Evolutionary conservation across 1,284 basidiomycete genomes (phyloP).

Genomic region (Paramarasmius palmivorus): DNA sequence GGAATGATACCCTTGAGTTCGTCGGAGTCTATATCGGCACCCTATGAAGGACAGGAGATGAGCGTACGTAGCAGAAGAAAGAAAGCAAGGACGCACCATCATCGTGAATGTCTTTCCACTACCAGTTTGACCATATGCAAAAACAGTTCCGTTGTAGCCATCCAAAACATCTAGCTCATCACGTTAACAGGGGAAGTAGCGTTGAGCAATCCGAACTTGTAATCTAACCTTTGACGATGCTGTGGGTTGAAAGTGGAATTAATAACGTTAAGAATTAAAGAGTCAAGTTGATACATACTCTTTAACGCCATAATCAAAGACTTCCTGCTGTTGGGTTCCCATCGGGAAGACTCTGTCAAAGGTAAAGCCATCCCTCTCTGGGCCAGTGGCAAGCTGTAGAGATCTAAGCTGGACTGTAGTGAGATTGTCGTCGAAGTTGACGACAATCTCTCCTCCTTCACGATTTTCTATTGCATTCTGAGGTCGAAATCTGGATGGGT

Average conservation of each 20-base stretch:
- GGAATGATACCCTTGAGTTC: slow-evolving; percentile 97
- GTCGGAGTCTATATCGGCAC: slow-evolving; percentile 92
- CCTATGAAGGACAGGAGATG: slow-evolving; percentile 48
- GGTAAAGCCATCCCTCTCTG: slow-evolving; percentile 92
- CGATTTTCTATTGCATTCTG: slow-evolving; percentile 90
- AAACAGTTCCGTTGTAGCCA: slow-evolving; percentile 98
- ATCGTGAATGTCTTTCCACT: slow-evolving; percentile 97
- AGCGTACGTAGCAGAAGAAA: slow-evolving; percentile 19
- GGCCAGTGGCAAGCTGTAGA: slow-evolving; percentile 64
- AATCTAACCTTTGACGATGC: slow-evolving; percentile 74
- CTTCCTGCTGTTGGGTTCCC: slow-evolving; percentile 88
- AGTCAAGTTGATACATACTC: slow-evolving; percentile 59
- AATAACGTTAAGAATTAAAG: slow-evolving; percentile 15
- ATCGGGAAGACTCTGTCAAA: slow-evolving; percentile 98
- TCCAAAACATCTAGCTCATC: slow-evolving; percentile 84
- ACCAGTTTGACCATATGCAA: slow-evolving; percentile 99
- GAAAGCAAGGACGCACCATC: slow-evolving; percentile 66
- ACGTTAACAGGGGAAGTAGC: slow-evolving; percentile 6
- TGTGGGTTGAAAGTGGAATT: slow-evolving; percentile 29
- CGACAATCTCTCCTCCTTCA: slow-evolving; percentile 90
- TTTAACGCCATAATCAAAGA: slow-evolving; percentile 99
- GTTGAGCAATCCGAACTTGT: background rate
- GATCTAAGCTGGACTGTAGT: slow-evolving; percentile 83
- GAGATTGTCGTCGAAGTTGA: slow-evolving; percentile 85
- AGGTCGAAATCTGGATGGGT: slow-evolving; percentile 80